Base-by-base conservation (phyloP, 2,329 filamentous ascomycete genomes). In the Phyllosticta capitalensis region DNA sequence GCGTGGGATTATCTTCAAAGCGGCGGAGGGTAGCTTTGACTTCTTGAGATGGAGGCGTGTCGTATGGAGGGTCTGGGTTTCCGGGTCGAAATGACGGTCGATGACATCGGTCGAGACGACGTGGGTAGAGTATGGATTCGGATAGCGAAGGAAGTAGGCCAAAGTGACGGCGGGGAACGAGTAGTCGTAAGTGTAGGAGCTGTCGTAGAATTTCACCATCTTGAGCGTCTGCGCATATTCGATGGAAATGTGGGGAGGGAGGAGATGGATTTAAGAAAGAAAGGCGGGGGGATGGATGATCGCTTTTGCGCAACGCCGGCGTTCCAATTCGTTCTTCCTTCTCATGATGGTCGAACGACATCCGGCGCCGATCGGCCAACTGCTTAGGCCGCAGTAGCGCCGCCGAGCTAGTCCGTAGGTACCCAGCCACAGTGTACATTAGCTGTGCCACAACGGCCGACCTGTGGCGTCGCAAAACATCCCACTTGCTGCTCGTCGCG, bases 141-240 rank as follows among this genome's bases (percentile, higher is more conserved):
- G 90, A 75, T 94, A 94, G 65, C 89, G 88, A 55, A 94, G 86
- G 76, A 92, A 94, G 81, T 90, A 94, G 76, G 89, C 89, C 72
- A 94, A 86, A 54, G 89, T 90, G 63, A 94, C 89, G 71, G 89
- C 89, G 63, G 88, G 85, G 77, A 92, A 92, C 54, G 88, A 86
- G 74, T 92, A 90, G 64, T 85, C 81, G 79, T 92, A 91, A 68
- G 81, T 83, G 72, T 89, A 87, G 74, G 82, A 84, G 67, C 70
- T 72, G 53, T 72, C 74, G 73, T 79, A 79, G 72, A 80, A 78
- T 69, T 79, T 79, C 65, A 80, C 78, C 78, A 80, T 80, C 33
- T 59, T 71, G 61, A 54, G 50, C 55, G 58, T 28, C 26, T 59
- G 49, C 52, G 58, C 58, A 59, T 59, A 21, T 53, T 59, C 58